These are phyloP conservation scores for Ophiostoma tasmaniense DNA, from an alignment of 2,329 filamentous ascomycete genomes.

Conservation along the genomic window DNA sequence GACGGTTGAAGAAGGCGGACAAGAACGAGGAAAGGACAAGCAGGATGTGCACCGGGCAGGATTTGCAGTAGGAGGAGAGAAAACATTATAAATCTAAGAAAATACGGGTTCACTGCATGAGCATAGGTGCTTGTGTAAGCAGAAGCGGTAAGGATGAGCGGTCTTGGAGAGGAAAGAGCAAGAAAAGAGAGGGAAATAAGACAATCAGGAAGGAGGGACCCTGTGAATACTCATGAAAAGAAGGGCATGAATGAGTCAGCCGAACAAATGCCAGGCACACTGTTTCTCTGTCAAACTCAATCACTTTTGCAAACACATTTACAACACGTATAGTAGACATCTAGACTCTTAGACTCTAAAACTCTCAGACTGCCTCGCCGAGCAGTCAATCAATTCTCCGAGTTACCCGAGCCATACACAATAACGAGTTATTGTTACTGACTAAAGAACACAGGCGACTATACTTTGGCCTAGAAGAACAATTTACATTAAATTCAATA, in stretches of 20 bases:
- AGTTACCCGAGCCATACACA: background rate
- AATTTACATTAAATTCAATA: background rate
- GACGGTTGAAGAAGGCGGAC: background rate
- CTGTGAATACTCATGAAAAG: background rate
- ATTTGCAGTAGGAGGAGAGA: background rate
- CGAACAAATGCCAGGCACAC: no score
- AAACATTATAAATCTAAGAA: background rate
- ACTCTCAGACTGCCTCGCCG: no score
- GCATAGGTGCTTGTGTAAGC: background rate
- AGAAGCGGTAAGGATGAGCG: background rate
- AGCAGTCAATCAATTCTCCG: background rate
- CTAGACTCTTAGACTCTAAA: no score
- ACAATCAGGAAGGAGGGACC: background rate
- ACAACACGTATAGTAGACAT: no score
- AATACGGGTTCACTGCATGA: background rate
- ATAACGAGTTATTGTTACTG: no score
- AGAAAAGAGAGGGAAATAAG: background rate
- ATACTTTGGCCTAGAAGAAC: no score
- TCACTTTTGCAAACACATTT: background rate
- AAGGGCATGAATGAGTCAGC: background rate
- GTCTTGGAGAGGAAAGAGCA: background rate
- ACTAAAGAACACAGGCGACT: no score
- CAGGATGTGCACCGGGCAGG: background rate
- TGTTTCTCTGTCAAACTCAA: background rate
- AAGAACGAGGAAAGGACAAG: background rate